These are phyloP conservation scores for Glonium stellatum DNA, from an alignment of 495 filamentous ascomycete species.

Conservation along the genomic window DNA sequence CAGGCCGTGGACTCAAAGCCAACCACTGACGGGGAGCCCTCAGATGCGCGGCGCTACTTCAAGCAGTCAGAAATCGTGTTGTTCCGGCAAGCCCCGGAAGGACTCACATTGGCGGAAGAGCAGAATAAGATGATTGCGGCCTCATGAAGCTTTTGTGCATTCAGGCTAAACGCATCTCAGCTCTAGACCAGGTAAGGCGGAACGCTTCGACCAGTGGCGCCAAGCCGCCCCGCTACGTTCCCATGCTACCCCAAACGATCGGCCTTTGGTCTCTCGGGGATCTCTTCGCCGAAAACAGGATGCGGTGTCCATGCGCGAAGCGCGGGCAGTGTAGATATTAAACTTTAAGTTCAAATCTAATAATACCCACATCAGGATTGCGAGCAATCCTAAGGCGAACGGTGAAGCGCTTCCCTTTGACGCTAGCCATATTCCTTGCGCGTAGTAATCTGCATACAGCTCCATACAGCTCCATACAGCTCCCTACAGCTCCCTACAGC, in stretches of 20 bases:
- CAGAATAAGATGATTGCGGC: slow-evolving; percentile 29
- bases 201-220: not conserved
- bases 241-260: not conserved
- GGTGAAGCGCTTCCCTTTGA: not conserved
- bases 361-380: not conserved
- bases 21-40: slow-evolving; percentile 4
- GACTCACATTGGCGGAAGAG: slow-evolving; percentile 25
- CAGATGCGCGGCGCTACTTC: slow-evolving; percentile 95
- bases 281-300: not conserved
- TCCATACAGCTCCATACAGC: not conserved
- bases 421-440: not conserved
- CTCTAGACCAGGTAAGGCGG: not conserved
- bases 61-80: slow-evolving; percentile 99
- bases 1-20: not conserved
- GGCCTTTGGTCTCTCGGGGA: not conserved
- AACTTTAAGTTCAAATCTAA: not conserved
- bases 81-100: slow-evolving; percentile 84
- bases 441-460: not conserved
- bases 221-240: not conserved
- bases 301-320: not conserved
- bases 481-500: not conserved
- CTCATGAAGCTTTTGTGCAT: slow-evolving; percentile 14
- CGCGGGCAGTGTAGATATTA: slow-evolving; percentile 3
- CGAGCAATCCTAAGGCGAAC: not conserved
- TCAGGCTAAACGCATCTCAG: not conserved